Evolutionary conservation across 1,284 basidiomycete genomes (phyloP).

Genomic region (Fomes fomentarius): DNA sequence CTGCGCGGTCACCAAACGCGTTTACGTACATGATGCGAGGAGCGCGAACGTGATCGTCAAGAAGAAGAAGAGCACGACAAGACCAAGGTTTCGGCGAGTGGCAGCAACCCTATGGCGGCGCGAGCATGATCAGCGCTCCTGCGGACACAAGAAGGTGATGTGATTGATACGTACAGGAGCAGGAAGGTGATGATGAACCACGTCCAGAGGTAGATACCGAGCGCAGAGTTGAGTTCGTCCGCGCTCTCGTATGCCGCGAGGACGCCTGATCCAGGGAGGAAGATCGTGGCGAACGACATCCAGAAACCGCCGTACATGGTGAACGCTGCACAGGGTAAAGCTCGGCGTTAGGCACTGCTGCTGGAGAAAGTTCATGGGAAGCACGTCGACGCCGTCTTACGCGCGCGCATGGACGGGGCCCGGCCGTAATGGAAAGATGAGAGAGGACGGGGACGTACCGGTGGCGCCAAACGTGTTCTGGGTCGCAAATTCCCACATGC

Average conservation of each 20-base stretch:
- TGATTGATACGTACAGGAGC: constrained; percentile 48
- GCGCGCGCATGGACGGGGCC: not conserved
- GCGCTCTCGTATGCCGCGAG: constrained; percentile 48
- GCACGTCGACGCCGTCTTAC: not conserved
- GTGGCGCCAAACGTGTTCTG: constrained; percentile 75
- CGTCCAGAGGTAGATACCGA: constrained; percentile 69
- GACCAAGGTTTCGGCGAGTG: constrained; percentile 66
- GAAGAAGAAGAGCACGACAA: constrained; percentile 74
- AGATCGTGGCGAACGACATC: constrained; percentile 74
- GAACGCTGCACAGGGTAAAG: constrained; percentile 60
- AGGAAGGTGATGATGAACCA: constrained; percentile 77
- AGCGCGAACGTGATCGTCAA: constrained; percentile 68
- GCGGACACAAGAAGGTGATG: not conserved
- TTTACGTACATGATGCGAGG: constrained; percentile 48
- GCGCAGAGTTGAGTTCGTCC: constrained; percentile 54
- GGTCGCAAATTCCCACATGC: constrained; percentile 83
- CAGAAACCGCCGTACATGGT: constrained; percentile 85
- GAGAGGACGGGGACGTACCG: constrained; percentile 45
- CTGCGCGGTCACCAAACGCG: not conserved
- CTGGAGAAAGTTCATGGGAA: not conserved
- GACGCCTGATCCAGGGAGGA: constrained; percentile 69
- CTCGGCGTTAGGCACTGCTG: constrained; percentile 2
- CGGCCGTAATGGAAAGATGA: too few species aligned
- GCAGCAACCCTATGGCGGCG: constrained; percentile 54
- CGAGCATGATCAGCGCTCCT: constrained; percentile 4